Percentiles rank a stretch among this genome's conserved stretches.
Conservation (phyloP, 2,329 filamentous ascomycete genomes). For the Fusarium sp. region DNA sequence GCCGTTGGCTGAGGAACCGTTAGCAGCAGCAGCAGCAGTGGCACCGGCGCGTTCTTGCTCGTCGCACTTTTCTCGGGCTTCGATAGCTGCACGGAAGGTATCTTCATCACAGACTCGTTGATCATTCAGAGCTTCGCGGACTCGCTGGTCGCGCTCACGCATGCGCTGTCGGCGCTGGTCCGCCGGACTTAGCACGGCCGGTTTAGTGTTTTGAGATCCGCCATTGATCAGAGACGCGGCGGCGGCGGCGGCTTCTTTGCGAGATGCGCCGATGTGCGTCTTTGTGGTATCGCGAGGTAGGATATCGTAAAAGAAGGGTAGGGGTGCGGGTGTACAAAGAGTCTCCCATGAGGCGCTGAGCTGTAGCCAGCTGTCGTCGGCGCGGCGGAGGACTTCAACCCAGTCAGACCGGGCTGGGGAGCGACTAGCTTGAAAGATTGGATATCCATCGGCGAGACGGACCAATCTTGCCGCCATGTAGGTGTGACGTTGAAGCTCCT, state of each 20-base stretch:
- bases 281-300: not conserved
- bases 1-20: not conserved
- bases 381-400: conserved; percentile 77
- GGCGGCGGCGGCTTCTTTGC: conserved; percentile 29
- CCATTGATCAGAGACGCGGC: conserved; percentile 36
- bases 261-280: not conserved
- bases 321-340: conserved; percentile 71
- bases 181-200: conserved; percentile 48
- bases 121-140: conserved; percentile 74
- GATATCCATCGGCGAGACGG: conserved; percentile 81
- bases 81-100: conserved; percentile 71
- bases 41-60: conserved; percentile 54
- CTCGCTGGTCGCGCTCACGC: conserved; percentile 72
- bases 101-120: conserved; percentile 75
- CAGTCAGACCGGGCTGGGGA: conserved; percentile 82
- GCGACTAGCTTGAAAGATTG: conserved; percentile 79
- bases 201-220: conserved; percentile 39
- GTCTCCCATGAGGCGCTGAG: conserved; percentile 75
- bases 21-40: not conserved
- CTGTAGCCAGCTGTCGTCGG: conserved; percentile 75
- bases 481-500: conserved; percentile 82
- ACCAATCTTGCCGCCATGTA: conserved; percentile 83
- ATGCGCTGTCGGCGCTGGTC: conserved; percentile 68
- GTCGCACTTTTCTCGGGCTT: conserved; percentile 67
- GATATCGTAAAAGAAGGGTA: conserved; percentile 51